phyloP scores from a whole-genome alignment of 1,139 yeast species.

The Hanseniaspora uvarum region DNA sequence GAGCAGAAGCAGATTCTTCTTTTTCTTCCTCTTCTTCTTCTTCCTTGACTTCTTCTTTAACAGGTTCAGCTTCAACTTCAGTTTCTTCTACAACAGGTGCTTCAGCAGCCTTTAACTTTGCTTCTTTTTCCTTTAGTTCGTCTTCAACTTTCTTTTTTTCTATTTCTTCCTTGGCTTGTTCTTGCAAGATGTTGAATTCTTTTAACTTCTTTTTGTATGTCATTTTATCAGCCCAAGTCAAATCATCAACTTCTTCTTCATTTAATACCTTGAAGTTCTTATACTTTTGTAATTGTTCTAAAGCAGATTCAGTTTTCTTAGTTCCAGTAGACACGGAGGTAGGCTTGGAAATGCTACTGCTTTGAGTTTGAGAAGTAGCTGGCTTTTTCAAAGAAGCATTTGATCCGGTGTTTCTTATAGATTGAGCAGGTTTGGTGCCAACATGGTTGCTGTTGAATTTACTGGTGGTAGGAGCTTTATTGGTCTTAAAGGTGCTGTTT shows the following conservation, averaged over 20 bases:
- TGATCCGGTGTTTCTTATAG: conserved; percentile 17
- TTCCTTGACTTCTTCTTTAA: conserved; percentile 2
- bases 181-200: conserved; percentile 7
- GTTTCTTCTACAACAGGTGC: conserved; percentile 12
- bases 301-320: conserved; percentile 23
- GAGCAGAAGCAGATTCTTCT: not conserved
- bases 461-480: conserved; percentile 22
- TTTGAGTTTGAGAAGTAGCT: conserved; percentile 10
- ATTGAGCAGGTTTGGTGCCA: conserved; percentile 18
- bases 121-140: conserved; percentile 7
- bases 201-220: conserved; percentile 17
- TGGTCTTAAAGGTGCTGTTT: conserved; percentile 29
- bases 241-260: conserved; percentile 15
- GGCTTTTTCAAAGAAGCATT: conserved; percentile 18
- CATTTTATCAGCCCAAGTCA: conserved; percentile 37
- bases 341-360: conserved; percentile 18
- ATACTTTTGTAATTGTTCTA: conserved; percentile 21
- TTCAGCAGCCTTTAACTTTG: conserved; percentile 8
- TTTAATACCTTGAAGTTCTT: conserved; percentile 13
- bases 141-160: conserved; percentile 11
- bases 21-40: conserved; percentile 10
- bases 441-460: conserved; percentile 23
- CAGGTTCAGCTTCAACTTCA: conserved; percentile 6
- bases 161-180: conserved; percentile 17
- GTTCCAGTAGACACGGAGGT: conserved; percentile 19